These are phyloP conservation scores for Mycocentrospora acerina DNA, from an alignment of 2,329 filamentous ascomycete species.

Conservation along the genomic window DNA sequence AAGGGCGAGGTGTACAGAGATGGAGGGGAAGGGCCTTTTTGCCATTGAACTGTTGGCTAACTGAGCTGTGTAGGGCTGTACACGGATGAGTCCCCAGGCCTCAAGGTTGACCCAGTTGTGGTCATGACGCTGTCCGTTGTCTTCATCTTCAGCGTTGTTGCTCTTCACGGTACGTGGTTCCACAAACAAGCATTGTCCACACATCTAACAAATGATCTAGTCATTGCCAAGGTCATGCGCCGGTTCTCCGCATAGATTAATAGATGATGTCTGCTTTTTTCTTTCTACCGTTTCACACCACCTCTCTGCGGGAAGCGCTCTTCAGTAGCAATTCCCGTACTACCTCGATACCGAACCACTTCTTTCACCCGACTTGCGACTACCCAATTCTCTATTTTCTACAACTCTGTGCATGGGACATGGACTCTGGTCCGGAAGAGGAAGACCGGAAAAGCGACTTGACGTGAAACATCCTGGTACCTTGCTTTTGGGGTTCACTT, in stretches of 20 bases:
- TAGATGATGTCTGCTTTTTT: constrained; percentile 1
- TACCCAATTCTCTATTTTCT: constrained; percentile 9
- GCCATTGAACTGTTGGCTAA: constrained; percentile 14
- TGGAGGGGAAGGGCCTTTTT: background rate
- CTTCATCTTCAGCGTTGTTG: constrained; percentile 98
- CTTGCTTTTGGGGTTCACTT: constrained; percentile 7
- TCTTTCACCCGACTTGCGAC: constrained; percentile 3
- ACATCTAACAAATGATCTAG: constrained; percentile 50
- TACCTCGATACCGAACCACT: background rate
- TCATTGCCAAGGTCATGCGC: constrained; percentile 93
- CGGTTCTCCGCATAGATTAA: constrained; percentile 66
- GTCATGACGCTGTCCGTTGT: constrained; percentile 94
- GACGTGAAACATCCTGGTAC: constrained; percentile 15
- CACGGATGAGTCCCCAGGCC: constrained; percentile 94
- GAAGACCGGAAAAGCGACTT: constrained; percentile 29
- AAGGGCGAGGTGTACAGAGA: background rate
- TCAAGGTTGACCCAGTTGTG: constrained; percentile 97
- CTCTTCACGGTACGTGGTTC: constrained; percentile 78
- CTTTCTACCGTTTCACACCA: constrained; percentile 10
- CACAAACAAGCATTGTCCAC: background rate
- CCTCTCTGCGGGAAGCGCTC: constrained; percentile 17
- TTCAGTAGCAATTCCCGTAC: constrained; percentile 17
- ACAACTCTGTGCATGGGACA: background rate
- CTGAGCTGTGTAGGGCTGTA: constrained; percentile 70
- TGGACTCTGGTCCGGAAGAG: constrained; percentile 5